Base-by-base conservation (phyloP, 2,329 filamentous ascomycete species). In the Curvularia eragrostidis region DNA sequence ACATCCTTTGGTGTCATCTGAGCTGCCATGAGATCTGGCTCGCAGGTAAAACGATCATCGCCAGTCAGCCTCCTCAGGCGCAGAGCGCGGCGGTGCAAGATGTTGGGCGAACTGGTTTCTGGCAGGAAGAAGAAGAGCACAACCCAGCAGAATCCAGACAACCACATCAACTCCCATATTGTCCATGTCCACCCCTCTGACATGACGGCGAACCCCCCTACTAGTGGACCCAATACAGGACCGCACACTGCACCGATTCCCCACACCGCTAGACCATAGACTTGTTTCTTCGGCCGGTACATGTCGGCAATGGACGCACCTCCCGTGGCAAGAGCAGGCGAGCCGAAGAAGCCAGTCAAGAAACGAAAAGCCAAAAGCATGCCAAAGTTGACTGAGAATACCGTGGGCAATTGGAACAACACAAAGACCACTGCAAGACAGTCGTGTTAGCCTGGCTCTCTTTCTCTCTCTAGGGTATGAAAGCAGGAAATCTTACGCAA, bases 321-420 rank as follows among this genome's bases (percentile, higher is more conserved):
- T 3, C 80, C 80, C 0, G 79, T 82, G 0, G 81, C 81, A 1
- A 83, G 73, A 0, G 72, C 73, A 0, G 81, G 80, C 0, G 77
- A 79, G 5, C 81, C 80, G 58, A 82, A 74, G 55, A 84, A 80
- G 0, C 82, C 82, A 0, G 79, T 80, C 0, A 84, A 52, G 59
- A 84, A 84, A 1, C 82, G 79, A 54, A 84, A 81, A 1, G 75
- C 80, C 0, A 86, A 73, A 0, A 85, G 72, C 75, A 82, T 82
- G 18, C 78, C 79, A 46, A 85, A 79, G 58, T 84, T 84, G 15
- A 71, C 71, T 0, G 80, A 76, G n/a, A 80, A 75, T 5, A 77
- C 76, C 0, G 79, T 78, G 0, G 75, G 78, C 3, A 84, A 73
- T 50, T 83, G 76, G 54, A 85, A 74, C 48, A 82, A 70, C 24